These are phyloP conservation scores for Cardamine resedifolia DNA, from an alignment of 345 rosid genomes.

Conservation along the genomic window DNA sequence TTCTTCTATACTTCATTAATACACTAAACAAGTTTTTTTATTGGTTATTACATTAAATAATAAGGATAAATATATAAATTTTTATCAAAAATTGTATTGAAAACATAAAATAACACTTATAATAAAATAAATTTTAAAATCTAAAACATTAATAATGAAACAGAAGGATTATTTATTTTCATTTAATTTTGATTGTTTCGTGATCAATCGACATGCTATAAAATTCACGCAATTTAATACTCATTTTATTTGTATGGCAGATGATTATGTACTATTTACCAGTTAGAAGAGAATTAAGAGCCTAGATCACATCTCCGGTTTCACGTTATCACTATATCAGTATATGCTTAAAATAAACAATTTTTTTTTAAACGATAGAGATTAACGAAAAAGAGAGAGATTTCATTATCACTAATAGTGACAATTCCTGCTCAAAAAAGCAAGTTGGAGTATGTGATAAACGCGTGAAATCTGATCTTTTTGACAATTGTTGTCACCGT, in stretches of 20 bases:
- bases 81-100: too few relatives aligned
- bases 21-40: too few relatives aligned
- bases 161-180: background rate
- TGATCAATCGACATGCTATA: conserved; percentile 5
- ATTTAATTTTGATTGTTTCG: conserved; percentile 13
- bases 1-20: too few relatives aligned
- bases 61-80: too few relatives aligned
- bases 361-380: background rate
- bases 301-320: background rate
- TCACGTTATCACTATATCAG: too few relatives aligned
- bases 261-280: background rate
- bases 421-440: conserved; percentile 30
- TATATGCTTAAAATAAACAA: background rate
- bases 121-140: too few relatives aligned
- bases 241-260: background rate
- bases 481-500: conserved; percentile 27
- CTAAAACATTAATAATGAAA: too few relatives aligned
- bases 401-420: conserved; percentile 26
- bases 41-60: too few relatives aligned
- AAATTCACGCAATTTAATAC: background rate
- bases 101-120: too few relatives aligned
- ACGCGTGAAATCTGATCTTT: conserved; percentile 36
- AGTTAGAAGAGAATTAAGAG: background rate
- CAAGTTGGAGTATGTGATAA: conserved; percentile 16
- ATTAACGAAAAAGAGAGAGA: background rate